phyloP scores from a whole-genome alignment of 257 asterid species.

The Gynochthodes officinalis region DNA sequence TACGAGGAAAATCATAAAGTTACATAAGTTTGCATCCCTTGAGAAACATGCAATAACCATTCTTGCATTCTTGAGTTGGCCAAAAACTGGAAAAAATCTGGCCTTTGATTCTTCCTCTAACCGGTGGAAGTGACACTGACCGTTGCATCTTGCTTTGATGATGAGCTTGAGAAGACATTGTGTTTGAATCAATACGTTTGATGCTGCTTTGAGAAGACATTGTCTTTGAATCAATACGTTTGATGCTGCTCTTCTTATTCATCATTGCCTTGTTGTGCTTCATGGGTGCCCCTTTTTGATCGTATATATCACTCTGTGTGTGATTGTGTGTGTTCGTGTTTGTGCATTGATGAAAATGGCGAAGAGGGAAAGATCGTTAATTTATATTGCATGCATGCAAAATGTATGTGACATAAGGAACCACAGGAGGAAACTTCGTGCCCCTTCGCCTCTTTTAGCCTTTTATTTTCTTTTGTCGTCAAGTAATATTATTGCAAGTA shows the following conservation, averaged over 20 bases:
- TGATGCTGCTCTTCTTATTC: background rate
- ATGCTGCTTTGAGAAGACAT: no score
- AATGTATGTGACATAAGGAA: background rate
- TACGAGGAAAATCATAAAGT: background rate
- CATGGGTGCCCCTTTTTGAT: no score
- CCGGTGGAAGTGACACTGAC: background rate
- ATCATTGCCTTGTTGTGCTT: background rate
- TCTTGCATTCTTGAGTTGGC: background rate
- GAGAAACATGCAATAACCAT: background rate
- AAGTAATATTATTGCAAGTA: background rate
- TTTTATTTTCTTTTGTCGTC: background rate
- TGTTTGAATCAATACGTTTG: background rate
- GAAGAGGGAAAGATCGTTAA: background rate
- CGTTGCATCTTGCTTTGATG: slow-evolving; percentile 1
- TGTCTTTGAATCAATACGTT: no score
- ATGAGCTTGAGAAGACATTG: background rate
- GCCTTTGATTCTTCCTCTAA: slow-evolving; percentile 7
- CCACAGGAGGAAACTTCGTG: slow-evolving; percentile 10
- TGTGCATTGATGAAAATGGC: background rate
- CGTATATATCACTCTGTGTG: background rate
- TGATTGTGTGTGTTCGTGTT: background rate
- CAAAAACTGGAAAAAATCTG: background rate
- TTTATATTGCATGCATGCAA: slow-evolving; percentile 13
- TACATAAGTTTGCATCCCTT: background rate
- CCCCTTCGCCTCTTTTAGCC: background rate